A percentile compares a stretch with the other conserved stretches of the same genome.
Conservation (phyloP, 768 basidiomycete genomes). For the Flagelloscypha sp. region DNA sequence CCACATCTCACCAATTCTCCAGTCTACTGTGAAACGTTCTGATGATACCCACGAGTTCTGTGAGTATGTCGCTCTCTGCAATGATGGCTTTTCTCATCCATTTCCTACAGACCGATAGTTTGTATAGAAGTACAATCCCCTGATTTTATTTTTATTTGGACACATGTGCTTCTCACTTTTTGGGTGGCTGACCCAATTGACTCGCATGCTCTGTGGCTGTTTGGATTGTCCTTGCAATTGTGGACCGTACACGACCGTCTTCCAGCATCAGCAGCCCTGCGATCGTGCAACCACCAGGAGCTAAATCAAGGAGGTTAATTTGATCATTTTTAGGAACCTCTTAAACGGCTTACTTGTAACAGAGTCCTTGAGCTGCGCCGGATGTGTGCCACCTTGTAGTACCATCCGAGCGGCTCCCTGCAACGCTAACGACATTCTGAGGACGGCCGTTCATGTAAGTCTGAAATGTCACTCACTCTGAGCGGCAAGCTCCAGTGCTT, state of each 20-base stretch:
- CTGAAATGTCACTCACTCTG: slow-evolving; percentile 60
- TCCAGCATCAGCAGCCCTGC: slow-evolving; percentile 94
- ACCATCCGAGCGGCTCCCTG: slow-evolving; percentile 97
- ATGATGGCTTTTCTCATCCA: slow-evolving; percentile 1
- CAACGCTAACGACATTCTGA: slow-evolving; percentile 45
- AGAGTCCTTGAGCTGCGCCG: slow-evolving; percentile 93
- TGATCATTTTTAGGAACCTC: slow-evolving; percentile 1
- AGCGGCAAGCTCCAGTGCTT: slow-evolving; percentile 90
- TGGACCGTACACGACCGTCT: slow-evolving; percentile 87
- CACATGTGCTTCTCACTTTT: no score
- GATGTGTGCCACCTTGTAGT: slow-evolving; percentile 80
- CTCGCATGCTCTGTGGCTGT: slow-evolving; percentile 86
- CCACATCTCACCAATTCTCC: slow-evolving; percentile 26
- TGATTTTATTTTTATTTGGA: no score
- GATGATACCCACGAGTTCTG: slow-evolving; percentile 99
- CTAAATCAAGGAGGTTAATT: slow-evolving; percentile 32
- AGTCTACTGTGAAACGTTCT: slow-evolving; percentile 94
- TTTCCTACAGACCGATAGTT: slow-evolving; percentile 32
- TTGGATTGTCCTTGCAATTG: slow-evolving; percentile 92
- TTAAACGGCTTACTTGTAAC: slow-evolving; percentile 72
- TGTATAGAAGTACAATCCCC: no score
- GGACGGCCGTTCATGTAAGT: not conserved
- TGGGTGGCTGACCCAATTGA: slow-evolving; percentile 66
- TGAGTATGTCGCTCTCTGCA: slow-evolving; percentile 36
- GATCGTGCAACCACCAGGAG: slow-evolving; percentile 97